phyloP scores from a whole-genome alignment of 331 rosid genomes.

The Prunus yedoensis region DNA sequence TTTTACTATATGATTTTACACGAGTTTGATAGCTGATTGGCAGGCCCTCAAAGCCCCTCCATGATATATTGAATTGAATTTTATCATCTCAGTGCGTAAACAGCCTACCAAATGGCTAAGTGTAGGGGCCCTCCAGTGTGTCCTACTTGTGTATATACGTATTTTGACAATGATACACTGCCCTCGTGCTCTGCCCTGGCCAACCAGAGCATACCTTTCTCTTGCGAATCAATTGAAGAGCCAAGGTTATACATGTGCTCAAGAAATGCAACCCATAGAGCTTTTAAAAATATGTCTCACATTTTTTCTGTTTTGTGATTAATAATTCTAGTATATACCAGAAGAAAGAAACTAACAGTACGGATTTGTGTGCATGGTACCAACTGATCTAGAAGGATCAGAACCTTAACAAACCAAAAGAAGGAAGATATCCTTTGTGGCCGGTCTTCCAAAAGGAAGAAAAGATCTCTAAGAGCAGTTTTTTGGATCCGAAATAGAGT shows the following conservation, averaged over 20 bases:
- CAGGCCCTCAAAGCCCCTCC: background rate
- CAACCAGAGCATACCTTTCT: constrained; percentile 4
- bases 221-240: constrained; percentile 8
- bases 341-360: background rate
- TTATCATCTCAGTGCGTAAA: constrained; percentile 1
- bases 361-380: no score
- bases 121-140: background rate
- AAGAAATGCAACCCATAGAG: background rate
- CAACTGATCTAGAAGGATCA: no score
- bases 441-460: no score
- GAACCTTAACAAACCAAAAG: background rate
- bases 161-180: constrained; percentile 6
- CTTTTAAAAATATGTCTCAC: background rate
- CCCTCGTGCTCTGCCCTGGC: constrained; percentile 1
- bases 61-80: constrained; percentile 7
- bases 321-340: background rate
- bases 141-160: background rate
- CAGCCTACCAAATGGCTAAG: background rate
- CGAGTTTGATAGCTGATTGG: constrained; percentile 1
- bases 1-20: background rate
- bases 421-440: background rate
- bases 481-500: no score
- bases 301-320: background rate
- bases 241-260: background rate
- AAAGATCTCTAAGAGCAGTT: no score